Conservation (phyloP, 2,329 filamentous ascomycete species). For the Chrysoporthe puriensis region DNA sequence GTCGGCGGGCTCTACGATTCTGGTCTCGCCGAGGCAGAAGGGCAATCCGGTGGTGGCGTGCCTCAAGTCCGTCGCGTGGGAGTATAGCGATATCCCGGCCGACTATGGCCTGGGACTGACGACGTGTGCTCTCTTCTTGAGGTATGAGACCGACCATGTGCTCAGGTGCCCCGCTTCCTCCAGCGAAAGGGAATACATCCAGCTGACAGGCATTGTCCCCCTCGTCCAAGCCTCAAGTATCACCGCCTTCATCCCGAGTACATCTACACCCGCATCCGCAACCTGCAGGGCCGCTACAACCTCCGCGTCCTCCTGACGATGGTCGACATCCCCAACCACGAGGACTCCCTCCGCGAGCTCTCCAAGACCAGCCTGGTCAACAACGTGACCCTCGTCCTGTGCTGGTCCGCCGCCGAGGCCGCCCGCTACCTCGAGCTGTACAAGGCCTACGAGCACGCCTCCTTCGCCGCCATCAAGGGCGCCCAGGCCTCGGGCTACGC, state of each 20-base stretch:
- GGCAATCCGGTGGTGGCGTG: constrained; percentile 90
- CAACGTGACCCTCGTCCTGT: constrained; percentile 87
- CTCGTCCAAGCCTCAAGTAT: constrained; percentile 74
- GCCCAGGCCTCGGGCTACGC: constrained; percentile 83
- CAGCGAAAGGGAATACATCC: not conserved
- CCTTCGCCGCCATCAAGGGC: constrained; percentile 79
- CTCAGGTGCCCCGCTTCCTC: too few relatives aligned
- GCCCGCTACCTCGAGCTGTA: constrained; percentile 93
- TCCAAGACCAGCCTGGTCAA: constrained; percentile 93
- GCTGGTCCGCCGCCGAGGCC: constrained; percentile 93
- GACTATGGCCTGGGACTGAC: constrained; percentile 89
- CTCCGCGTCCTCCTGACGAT: constrained; percentile 85
- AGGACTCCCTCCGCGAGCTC: constrained; percentile 85
- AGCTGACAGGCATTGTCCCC: constrained; percentile 4
- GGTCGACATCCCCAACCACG: constrained; percentile 94
- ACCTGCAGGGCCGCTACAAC: constrained; percentile 82
- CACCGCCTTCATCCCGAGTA: constrained; percentile 97
- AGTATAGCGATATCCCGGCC: constrained; percentile 94
- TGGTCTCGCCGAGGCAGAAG: constrained; percentile 90
- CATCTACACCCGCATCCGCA: constrained; percentile 89
- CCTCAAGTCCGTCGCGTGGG: constrained; percentile 85
- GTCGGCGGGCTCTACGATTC: constrained; percentile 72
- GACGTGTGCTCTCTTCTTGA: constrained; percentile 90
- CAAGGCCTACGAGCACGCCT: constrained; percentile 89
- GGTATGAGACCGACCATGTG: constrained; percentile 36